Percentiles rank a stretch among this genome's conserved stretches.
These are phyloP conservation scores for Glarea lozoyensis DNA, from an alignment of 495 filamentous ascomycete species.

Conservation along the genomic window DNA sequence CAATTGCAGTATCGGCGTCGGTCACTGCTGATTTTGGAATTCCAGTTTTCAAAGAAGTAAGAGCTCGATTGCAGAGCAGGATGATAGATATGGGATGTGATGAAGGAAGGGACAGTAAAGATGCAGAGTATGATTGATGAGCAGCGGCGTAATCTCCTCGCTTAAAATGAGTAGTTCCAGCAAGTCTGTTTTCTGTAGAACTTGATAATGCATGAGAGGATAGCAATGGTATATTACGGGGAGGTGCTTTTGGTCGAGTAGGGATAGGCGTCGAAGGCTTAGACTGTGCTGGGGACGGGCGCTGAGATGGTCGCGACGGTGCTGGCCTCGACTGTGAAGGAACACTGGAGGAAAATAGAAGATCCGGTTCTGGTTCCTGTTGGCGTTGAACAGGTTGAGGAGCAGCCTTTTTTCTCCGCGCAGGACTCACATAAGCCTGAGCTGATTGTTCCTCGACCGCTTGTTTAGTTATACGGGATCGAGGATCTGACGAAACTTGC, in stretches of 20 bases:
- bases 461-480: constrained; percentile 55
- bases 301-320: constrained; percentile 20
- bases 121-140: constrained; percentile 69
- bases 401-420: constrained; percentile 62
- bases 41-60: constrained; percentile 81
- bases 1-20: constrained; percentile 75
- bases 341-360: constrained; percentile 10
- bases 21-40: constrained; percentile 75
- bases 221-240: constrained; percentile 58
- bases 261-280: constrained; percentile 36
- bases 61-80: constrained; percentile 82
- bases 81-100: constrained; percentile 81
- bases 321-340: constrained; percentile 6
- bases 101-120: constrained; percentile 63
- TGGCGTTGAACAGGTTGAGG: constrained; percentile 26
- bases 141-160: constrained; percentile 84
- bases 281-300: constrained; percentile 22
- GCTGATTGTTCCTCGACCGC: constrained; percentile 72
- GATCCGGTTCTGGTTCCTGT: constrained; percentile 12
- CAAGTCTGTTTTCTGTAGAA: constrained; percentile 65
- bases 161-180: constrained; percentile 84
- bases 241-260: constrained; percentile 37
- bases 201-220: constrained; percentile 58
- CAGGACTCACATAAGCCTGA: constrained; percentile 85
- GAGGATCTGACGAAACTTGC: constrained; percentile 35